Conservation (phyloP, 371 early-diverging fungal genomes). For the Mucor saturninus region DNA sequence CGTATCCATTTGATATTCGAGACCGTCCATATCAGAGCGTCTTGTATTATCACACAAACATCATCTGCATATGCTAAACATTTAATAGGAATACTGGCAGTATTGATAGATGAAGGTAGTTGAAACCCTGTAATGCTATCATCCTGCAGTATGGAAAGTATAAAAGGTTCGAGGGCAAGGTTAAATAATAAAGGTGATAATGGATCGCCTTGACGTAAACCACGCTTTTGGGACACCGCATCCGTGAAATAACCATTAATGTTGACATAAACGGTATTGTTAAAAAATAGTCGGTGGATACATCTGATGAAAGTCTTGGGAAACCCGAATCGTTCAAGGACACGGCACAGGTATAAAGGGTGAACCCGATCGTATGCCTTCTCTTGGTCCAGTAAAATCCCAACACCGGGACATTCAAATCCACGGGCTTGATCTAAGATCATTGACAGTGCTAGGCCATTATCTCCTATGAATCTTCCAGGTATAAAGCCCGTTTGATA, state of each 20-base stretch:
- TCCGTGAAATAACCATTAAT: conserved; percentile 27
- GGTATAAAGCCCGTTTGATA: conserved; percentile 16
- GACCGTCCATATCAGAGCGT: neutral
- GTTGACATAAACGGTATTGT: neutral
- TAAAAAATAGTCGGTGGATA: conserved; percentile 12
- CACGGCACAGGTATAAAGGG: conserved; percentile 13
- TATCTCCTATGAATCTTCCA: conserved; percentile 14
- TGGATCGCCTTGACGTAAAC: conserved; percentile 14
- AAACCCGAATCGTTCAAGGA: conserved; percentile 15
- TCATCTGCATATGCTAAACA: conserved; percentile 19
- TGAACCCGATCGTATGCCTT: conserved; percentile 30
- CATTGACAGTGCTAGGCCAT: conserved; percentile 2
- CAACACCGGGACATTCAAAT: neutral
- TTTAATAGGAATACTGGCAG: neutral
- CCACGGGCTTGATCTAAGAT: conserved; percentile 15
- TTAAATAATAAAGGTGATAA: conserved; percentile 22
- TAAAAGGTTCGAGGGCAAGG: conserved; percentile 18
- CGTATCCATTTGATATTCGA: conserved; percentile 5
- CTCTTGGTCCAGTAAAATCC: conserved; percentile 24
- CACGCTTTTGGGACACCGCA: conserved; percentile 10
- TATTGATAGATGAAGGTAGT: neutral
- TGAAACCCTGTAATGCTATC: neutral
- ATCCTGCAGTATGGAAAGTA: neutral
- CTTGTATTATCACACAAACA: conserved; percentile 11
- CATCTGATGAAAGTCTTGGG: conserved; percentile 4